Base-by-base conservation (phyloP, 495 filamentous ascomycete genomes). In the Usnea hakonensis region DNA sequence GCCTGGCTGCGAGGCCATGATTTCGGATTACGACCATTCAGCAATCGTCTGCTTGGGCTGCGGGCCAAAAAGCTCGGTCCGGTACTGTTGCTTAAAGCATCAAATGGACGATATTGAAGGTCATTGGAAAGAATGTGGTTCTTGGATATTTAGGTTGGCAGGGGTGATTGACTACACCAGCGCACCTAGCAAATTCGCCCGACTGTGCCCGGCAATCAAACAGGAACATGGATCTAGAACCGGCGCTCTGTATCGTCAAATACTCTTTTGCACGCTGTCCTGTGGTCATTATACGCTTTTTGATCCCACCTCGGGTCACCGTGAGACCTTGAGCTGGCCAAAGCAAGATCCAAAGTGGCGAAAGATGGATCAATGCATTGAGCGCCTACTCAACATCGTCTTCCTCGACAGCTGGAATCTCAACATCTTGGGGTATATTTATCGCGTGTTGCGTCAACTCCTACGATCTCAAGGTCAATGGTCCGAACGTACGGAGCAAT, bases 11-110 rank as follows among this genome's bases (percentile, higher is more conserved):
- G 32, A 66, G 1, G 76, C 73, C 58, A 79, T 78, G 74, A 86
- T 85, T 71, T 79, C 81, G 56, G 75, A 78, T 32, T 73, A 72
- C 69, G 77, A 82, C 55, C 60, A 64, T 5, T 41, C 60, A 26
- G 65, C 69, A 11, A 65, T 72, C 16, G 73, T 78, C 67, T 81
- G 79, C 64, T 73, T 73, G 8, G 56, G 67, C 7, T 81, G 79
- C 64, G 79, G 79, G 9, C 78, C 79, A 1, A 78, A 64, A 61
- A 75, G 75, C 9, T 28, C 57, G 35, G 55, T 72, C 17, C 71
- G 74, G 19, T 81, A 79, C 66, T 81, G 79, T 65, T 64, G 62
- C 21, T 68, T 69, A 40, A 55, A 71, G n/a, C 76, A 79, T 58
- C 64, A 77, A 7, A 53, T 74, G 32, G 58, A 64, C 23, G 75